Base-by-base conservation (phyloP, 768 basidiomycete species). In the Podaxis pistillaris region DNA sequence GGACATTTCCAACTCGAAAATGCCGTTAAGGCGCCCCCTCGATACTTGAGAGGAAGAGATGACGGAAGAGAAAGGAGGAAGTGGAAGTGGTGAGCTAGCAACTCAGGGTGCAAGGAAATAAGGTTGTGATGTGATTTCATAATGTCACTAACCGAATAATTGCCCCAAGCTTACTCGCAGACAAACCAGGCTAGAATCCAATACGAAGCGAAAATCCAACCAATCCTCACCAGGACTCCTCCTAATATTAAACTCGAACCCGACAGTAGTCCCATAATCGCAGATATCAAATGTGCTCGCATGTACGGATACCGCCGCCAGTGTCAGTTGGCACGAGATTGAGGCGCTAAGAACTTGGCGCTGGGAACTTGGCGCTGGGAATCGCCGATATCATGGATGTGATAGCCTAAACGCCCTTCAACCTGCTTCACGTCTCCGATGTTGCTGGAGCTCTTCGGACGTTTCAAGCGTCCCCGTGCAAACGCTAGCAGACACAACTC, bases 81-180 rank as follows among this genome's bases (percentile, higher is more conserved):
- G 26, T 3, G 24, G 49, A 50, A 15, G n/a, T 11, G 30, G 8
- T 19, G 28, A 15, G 41, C 19, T 50, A 50, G 22, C 49, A 24
- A 13, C 8, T 12, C 9, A 38, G 33, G 2, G 58, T 13, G 38
- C 8, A 8, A 44, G 8, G 11, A 22, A 50, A 50, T 50, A 24
- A 13, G 24, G 49, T 50, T 38, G 33, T 59, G 22, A 59, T 52
- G 57, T 58, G 57, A 58, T 30, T 19, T 28, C 44, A 19, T 46
- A 17, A 44, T 19, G 15, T 44, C 33, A 33, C n/a, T 44, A 44
- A 7, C 44, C 44, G 7, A n/a, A n/a, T 50, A 7, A 50, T 50
- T 26, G 12, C 49, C 49, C 2, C 49, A 33, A 33, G 13, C 22
- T 28, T 50, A 6, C 22, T 4, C 9, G 19, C 11, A 50, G 13